Evolutionary conservation across 1,284 basidiomycete genomes (phyloP), one percentile per base, ranked within the genome.

Genomic region (Tausonia pullulans): DNA sequence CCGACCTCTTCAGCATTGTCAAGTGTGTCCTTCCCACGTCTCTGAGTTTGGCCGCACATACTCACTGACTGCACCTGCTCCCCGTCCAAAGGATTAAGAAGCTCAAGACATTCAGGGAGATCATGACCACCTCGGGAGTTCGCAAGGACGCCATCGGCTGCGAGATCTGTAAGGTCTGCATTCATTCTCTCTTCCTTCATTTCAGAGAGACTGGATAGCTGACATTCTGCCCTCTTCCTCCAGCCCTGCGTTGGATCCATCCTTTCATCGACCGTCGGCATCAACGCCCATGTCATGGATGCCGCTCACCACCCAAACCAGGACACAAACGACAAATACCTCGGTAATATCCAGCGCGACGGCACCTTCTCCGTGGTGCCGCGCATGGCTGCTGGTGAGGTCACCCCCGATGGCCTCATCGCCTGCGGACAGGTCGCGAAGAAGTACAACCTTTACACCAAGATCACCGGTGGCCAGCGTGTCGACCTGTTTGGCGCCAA

Each of bases 301-400:
- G 81, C 83, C 0, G 77, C 74, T n/a, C 84, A 86, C 69, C 82
- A 85, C 68, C 80, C 83, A 71, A 83, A 84, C 57, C 87, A 88
- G 57, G 71, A 74, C 54, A 72, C 71, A 2, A 76, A 76, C 68
- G 76, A 74, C 67, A 78, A 80, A 60, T 87, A 81, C 74, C 75
- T 88, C 64, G 87, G 84, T 40, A 89, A 89, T 71, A 86, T 89
- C 58, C 87, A 89, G 72, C 79, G 87, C 40, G 84, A 88, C 68
- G 87, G 83, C 7, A 82, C 86, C 0, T 88, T 86, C 74, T 85
- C 83, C 2, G 86, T 89, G 65, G 80, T 89, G 14, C 87, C 87
- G 14, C 81, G 87, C 56, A 79, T 88, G 40, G 76, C 84, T 1
- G 86, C 81, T 7, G 69, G 69, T 48, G 69, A 81, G 77, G 79